phyloP scores from a whole-genome alignment of 2,329 filamentous ascomycete species.

The Pseudogymnoascus sp. region DNA sequence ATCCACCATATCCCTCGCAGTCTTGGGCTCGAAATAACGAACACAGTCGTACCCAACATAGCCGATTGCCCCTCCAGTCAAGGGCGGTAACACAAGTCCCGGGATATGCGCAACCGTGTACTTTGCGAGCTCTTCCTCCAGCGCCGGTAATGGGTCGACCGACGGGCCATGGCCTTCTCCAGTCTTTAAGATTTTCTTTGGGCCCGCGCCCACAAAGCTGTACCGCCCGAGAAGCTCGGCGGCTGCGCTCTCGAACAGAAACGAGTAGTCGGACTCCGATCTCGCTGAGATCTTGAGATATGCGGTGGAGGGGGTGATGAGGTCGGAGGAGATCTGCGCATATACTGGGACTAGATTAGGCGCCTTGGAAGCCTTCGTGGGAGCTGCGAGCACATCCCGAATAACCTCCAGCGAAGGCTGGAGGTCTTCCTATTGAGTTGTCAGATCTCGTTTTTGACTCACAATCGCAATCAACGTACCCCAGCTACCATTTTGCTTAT shows the following conservation, averaged over 20 bases:
- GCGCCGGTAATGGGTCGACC: constrained; percentile 72
- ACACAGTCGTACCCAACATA: constrained; percentile 98
- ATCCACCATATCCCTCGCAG: constrained; percentile 80
- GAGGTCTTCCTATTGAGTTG: constrained; percentile 35
- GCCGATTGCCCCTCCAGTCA: constrained; percentile 88
- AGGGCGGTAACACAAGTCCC: constrained; percentile 69
- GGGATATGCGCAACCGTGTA: constrained; percentile 78
- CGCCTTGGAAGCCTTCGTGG: constrained; percentile 43
- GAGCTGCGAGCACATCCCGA: constrained; percentile 42
- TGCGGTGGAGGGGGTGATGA: constrained; percentile 88
- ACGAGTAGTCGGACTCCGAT: constrained; percentile 71
- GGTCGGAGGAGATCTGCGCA: constrained; percentile 80
- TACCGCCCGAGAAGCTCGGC: constrained; percentile 91
- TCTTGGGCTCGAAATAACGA: constrained; percentile 95
- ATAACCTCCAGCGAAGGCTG: constrained; percentile 56
- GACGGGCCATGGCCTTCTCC: constrained; percentile 80
- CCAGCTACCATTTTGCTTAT: constrained; percentile 1
- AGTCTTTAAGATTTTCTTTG: constrained; percentile 73
- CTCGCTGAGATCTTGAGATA: constrained; percentile 84
- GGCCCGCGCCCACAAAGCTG: constrained; percentile 83
- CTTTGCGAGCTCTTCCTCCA: constrained; percentile 72
- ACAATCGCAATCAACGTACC: not conserved
- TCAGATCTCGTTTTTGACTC: constrained; percentile 18
- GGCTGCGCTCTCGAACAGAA: constrained; percentile 91
- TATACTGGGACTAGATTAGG: constrained; percentile 75